Base-by-base conservation (phyloP, 106 monocot species). In the Acanthochlamys bracteata region DNA sequence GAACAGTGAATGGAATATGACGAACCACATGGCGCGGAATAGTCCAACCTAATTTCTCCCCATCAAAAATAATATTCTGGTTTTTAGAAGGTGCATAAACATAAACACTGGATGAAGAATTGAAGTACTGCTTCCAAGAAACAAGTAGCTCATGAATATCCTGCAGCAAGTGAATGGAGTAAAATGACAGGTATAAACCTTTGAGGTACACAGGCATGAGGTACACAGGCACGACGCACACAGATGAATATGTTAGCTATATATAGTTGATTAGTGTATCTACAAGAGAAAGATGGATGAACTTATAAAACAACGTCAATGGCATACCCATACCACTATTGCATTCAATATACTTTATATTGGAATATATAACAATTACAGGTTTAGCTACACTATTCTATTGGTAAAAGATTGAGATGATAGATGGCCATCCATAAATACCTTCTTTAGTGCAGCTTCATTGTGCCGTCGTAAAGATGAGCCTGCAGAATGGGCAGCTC, bases 401-500 rank as follows among this genome's bases (percentile, higher is more conserved):
- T 33, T 33, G 33, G 4, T 33, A 6, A 49, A 49, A 49, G 49
- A 49, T 14, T 14, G 1, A 49, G 10, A 49, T 14, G 13, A 49
- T 49, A 12, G 17, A 49, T 14, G n/a, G n/a, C n/a, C 10, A 14
- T 17, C 49, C n/a, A n/a, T 57, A 6, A 21, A 13, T 46, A 93
- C 92, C 88, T 86, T 88, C 71, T 82, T 98, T 11, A 98, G 69
- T 76, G 88, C 92, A 26, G 83, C 85, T 86, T 98, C 98, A 81
- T 98, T 98, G 65, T 98, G 76, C 3, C 91, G 84, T 4, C 98
- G 81, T 68, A 98, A 80, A 69, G 92, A 78, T 41, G 91, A 98
- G 53, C 98, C 98, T 52, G 88, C 98, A 63, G 91, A 98, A 63
- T 83, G 57, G 49, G 85, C 91, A 83, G 65, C 75, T 76, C 77